phyloP scores from a whole-genome alignment of 2,329 filamentous ascomycete genomes.

The Monosporascus sp. region DNA sequence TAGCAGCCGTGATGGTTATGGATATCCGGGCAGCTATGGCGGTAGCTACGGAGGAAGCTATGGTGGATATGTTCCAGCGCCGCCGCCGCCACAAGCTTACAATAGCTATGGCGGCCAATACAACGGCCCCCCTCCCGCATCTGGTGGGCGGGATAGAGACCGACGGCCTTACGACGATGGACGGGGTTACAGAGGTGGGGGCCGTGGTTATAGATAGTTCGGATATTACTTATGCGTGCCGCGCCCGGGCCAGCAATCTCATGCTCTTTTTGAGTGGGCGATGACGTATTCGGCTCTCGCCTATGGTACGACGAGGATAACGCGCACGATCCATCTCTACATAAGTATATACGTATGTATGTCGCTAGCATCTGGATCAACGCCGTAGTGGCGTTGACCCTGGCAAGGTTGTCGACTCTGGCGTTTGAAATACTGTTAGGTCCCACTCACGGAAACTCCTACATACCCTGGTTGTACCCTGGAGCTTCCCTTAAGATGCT shows the following conservation, averaged over 20 bases:
- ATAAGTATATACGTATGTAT: neutral
- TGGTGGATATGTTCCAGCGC: constrained; percentile 17
- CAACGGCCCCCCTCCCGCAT: constrained; percentile 14
- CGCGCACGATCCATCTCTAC: neutral
- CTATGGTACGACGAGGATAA: neutral
- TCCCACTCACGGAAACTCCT: too few relatives aligned
- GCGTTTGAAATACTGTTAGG: too few relatives aligned
- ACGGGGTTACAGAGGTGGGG: constrained; percentile 15
- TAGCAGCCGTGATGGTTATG: constrained; percentile 3
- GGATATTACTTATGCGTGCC: neutral
- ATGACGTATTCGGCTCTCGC: neutral
- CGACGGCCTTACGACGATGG: constrained; percentile 19
- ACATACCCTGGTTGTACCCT: too few relatives aligned
- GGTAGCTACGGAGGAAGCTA: constrained; percentile 12
- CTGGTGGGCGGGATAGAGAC: constrained; percentile 14
- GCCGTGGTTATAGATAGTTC: constrained; percentile 9
- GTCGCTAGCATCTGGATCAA: too few relatives aligned
- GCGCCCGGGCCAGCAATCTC: neutral
- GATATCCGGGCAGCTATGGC: neutral
- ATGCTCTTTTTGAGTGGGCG: neutral
- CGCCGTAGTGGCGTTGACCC: too few relatives aligned
- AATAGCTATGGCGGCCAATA: constrained; percentile 20
- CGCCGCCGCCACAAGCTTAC: constrained; percentile 14
- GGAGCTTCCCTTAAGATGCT: too few relatives aligned
- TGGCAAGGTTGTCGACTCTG: too few relatives aligned